A percentile compares a stretch with the other conserved stretches of the same genome.
Evolutionary conservation across 495 filamentous ascomycete genomes (phyloP).

Genomic region (Neurospora sp.): DNA sequence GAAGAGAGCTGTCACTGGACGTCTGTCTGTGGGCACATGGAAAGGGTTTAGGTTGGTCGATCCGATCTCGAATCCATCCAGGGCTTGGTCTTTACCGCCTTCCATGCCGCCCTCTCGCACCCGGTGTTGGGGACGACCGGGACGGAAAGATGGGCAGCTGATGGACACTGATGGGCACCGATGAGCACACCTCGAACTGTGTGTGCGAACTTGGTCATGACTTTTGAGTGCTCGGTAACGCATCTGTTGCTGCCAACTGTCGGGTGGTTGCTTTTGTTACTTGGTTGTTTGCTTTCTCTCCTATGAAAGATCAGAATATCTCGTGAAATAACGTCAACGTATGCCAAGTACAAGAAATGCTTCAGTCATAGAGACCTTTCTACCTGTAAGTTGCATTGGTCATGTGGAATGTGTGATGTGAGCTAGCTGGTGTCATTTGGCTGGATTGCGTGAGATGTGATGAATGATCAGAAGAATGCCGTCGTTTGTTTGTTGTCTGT

Average conservation of each 20-base stretch:
- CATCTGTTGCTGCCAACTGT: background rate
- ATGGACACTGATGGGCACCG: background rate
- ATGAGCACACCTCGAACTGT: background rate
- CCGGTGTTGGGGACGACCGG: background rate
- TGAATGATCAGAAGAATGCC: background rate
- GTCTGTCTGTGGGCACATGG: background rate
- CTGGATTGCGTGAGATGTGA: background rate
- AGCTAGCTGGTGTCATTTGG: background rate
- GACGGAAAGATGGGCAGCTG: background rate
- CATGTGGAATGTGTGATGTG: background rate
- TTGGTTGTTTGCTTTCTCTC: background rate
- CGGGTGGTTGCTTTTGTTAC: background rate
- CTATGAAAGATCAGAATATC: background rate
- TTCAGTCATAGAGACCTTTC: background rate
- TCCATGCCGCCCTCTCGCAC: background rate
- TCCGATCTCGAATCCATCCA: background rate
- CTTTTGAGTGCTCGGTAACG: background rate
- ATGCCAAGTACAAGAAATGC: background rate
- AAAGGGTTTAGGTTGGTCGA: background rate
- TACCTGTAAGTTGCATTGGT: background rate
- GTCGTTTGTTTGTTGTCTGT: background rate
- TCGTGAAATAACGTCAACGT: background rate
- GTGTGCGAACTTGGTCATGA: background rate
- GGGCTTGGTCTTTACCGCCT: background rate
- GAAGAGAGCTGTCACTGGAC: background rate